Evolutionary conservation across 2,329 filamentous ascomycete genomes (phyloP), one percentile per base, ranked within the genome.

Genomic region (Fusarium chuoi): DNA sequence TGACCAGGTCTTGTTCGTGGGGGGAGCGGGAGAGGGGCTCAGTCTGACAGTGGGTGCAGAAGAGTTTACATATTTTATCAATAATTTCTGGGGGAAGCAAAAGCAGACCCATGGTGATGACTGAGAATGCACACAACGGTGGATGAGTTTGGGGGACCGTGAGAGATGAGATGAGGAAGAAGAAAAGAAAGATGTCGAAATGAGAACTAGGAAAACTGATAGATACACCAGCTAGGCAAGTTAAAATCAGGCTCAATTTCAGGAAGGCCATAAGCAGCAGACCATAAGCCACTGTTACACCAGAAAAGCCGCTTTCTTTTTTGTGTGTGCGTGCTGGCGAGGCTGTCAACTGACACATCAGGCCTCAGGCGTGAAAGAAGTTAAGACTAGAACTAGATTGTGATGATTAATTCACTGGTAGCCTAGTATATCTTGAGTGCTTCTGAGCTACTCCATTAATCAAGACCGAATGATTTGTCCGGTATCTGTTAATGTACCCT

Each of bases 1-100:
- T 36, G 13, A 0, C 7, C 3, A 6, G 9, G 2, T 3, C 3
- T 17, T 52, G 3, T 22, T 17, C 7, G 6, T 52, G 7, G 3
- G 18, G 18, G 18, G 22, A 6, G 13, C 5, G 10, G 6, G 10
- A 52, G 2, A 36, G 7, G 7, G 18, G 7, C n/a, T 22, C 2
- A 1, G 2, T 26, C 14, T 38, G 49, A 9, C 49, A 52, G n/a
- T 52, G 18, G 6, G 0, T 12, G 4, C 49, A 52, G 2, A 52
- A 2, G 0, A 12, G 0, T 20, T 22, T 11, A 7, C 33, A 52
- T 1, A 52, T 1, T 17, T 22, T 12, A 0, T 26, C 49, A 8
- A 52, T 1, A 3, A 52, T 36, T 18, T 52, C 49, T 2, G 49
- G 33, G 1, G 49, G 49, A 6, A 52, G 18, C 15, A 33, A 52